These are phyloP conservation scores for Gamsiella multidivaricata DNA, from an alignment of 192 early-diverging fungal species.

Conservation along the genomic window DNA sequence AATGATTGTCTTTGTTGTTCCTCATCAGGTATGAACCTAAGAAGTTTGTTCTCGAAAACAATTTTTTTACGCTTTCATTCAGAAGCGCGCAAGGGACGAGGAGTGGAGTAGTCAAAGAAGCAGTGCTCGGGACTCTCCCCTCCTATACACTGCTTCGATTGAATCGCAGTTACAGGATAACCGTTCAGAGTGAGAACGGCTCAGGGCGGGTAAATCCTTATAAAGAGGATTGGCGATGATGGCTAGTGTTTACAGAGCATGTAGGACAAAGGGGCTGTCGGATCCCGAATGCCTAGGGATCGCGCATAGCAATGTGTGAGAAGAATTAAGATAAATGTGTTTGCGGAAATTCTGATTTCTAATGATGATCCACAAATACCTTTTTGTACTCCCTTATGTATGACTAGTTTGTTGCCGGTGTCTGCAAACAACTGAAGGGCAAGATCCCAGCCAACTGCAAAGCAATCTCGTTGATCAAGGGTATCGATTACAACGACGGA, in stretches of 20 bases:
- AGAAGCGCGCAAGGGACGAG: no score
- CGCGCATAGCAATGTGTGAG: constrained; percentile 15
- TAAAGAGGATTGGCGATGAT: no score
- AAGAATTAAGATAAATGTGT: constrained; percentile 2
- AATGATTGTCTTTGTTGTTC: constrained; percentile 92
- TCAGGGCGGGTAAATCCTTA: no score
- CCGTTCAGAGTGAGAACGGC: no score
- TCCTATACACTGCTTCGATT: no score
- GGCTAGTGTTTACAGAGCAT: no score
- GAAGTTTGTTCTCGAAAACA: no score
- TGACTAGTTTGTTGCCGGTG: constrained; percentile 79
- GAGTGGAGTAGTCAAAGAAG: no score
- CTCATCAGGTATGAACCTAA: constrained; percentile 92
- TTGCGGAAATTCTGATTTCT: no score
- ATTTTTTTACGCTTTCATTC: not conserved
- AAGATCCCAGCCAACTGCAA: constrained; percentile 75
- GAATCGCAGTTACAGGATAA: no score
- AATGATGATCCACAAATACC: not conserved
- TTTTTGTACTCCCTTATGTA: constrained; percentile 22
- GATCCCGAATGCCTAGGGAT: not conserved
- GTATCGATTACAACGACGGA: constrained; percentile 80
- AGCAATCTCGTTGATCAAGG: constrained; percentile 96
- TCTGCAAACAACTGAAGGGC: constrained; percentile 86
- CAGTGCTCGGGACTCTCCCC: no score
- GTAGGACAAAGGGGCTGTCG: no score